Evolutionary conservation across 2,329 filamentous ascomycete species (phyloP).

Genomic region (Colletotrichum liriopes): DNA sequence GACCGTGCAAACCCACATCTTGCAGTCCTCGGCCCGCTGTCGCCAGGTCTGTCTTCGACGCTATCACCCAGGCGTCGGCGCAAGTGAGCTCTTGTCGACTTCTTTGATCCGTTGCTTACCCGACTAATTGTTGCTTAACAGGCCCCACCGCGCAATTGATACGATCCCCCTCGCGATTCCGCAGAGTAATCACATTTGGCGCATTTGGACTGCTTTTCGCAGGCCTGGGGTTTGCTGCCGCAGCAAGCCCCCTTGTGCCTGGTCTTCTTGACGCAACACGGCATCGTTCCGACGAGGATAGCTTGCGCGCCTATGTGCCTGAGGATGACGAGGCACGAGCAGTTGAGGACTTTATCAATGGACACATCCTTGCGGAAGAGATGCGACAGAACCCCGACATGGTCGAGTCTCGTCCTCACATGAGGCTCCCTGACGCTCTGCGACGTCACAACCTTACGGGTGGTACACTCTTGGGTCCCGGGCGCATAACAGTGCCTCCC

Average conservation of each 20-base stretch:
- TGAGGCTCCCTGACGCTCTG: conserved; percentile 84
- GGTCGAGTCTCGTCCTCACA: conserved; percentile 85
- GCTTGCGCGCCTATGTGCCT: conserved; percentile 76
- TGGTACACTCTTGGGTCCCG: conserved; percentile 82
- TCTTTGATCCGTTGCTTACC: not conserved
- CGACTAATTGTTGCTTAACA: not conserved
- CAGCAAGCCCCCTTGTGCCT: conserved; percentile 66
- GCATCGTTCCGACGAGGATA: conserved; percentile 75
- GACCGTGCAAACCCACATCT: not conserved
- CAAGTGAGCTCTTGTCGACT: conserved; percentile 12
- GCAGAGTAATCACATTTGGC: conserved; percentile 34
- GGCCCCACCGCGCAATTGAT: not conserved
- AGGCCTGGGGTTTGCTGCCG: conserved; percentile 70
- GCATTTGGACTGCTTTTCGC: conserved; percentile 58
- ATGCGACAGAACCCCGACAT: conserved; percentile 78
- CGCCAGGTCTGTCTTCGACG: conserved; percentile 17
- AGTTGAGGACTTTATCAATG: conserved; percentile 82
- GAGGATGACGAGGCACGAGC: conserved; percentile 68
- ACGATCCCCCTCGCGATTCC: conserved; percentile 24
- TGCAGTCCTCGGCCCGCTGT: not conserved
- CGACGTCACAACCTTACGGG: conserved; percentile 85
- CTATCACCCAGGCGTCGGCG: conserved; percentile 21
- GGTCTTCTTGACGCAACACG: conserved; percentile 34
- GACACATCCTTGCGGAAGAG: conserved; percentile 80
- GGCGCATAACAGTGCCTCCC: conserved; percentile 86